Evolutionary conservation across 306 rosid genomes (phyloP), one percentile per base, ranked within the genome.

Genomic region (Vigna angularis): DNA sequence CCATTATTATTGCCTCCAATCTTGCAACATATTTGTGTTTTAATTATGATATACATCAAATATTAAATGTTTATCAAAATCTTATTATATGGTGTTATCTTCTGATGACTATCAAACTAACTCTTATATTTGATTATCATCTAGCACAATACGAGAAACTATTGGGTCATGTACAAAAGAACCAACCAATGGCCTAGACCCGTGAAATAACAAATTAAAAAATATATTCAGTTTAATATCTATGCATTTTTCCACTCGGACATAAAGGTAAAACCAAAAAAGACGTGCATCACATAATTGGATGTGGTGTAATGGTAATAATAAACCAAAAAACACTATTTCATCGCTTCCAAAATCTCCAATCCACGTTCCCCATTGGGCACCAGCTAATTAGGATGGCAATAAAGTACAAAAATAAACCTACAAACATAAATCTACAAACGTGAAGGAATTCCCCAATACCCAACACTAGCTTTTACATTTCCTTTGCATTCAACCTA

Each of bases 401-500:
- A 30, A 61, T 36, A 30, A 67, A 10, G 49, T 36, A 58, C 14
- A 30, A 36, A 51, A 17, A 6, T 9, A 70, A 50, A 52, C 9
- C 36, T 34, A 50, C 22, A 20, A 56, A 64, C 36, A 5, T 2
- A 20, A 50, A 52, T 13, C 36, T 34, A 50, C 22, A 20, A 56
- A 64, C 36, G 3, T 2, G 53, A 48, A 20, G 38, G 57, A 44
- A 30, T 28, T 34, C 50, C 17, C 56, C 56, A 51, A 64, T 51
- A 59, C 59, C 10, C 68, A 32, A 66, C 58, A 26, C 44, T 5
- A 36, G 44, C 75, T 59, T 66, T 26, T 22, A 17, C 56, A 24
- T 59, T 42, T 77, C 71, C 50, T 20, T 70, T 65, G 38, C 13
- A 34, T 59, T 47, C 42, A 58, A 70, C 20, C 77, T 48, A 58